phyloP scores from a whole-genome alignment of 192 early-diverging fungal species.

The Anaeromyces robustus region DNA sequence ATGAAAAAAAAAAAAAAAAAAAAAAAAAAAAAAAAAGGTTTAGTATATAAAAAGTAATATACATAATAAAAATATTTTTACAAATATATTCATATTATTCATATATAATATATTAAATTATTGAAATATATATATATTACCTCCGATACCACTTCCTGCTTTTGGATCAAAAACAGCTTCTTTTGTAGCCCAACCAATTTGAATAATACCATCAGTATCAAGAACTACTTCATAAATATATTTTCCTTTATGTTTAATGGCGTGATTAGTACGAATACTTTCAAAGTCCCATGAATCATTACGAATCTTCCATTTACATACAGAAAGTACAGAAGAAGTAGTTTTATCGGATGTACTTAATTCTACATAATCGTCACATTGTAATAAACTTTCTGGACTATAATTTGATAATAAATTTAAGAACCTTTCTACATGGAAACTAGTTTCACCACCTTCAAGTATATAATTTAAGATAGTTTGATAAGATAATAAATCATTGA shows the following conservation, averaged over 20 bases:
- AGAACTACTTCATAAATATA: slow-evolving; percentile 60
- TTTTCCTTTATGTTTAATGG: slow-evolving; percentile 32
- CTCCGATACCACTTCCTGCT: slow-evolving; percentile 62
- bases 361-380: neutral
- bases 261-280: slow-evolving; percentile 36
- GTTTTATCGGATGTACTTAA: neutral
- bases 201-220: slow-evolving; percentile 56
- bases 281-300: slow-evolving; percentile 72
- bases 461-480: neutral
- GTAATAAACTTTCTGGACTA: neutral
- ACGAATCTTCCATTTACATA: slow-evolving; percentile 15
- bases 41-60: no score
- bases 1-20: neutral
- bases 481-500: neutral
- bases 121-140: no score
- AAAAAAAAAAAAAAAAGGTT: neutral
- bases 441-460: neutral
- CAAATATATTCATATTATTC: no score
- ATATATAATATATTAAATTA: no score
- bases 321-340: neutral
- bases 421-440: neutral
- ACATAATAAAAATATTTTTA: no score
- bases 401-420: neutral
- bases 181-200: slow-evolving; percentile 59
- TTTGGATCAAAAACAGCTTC: slow-evolving; percentile 54